Base-by-base conservation (phyloP, 306 rosid genomes). In the Clitoria ternatea region DNA sequence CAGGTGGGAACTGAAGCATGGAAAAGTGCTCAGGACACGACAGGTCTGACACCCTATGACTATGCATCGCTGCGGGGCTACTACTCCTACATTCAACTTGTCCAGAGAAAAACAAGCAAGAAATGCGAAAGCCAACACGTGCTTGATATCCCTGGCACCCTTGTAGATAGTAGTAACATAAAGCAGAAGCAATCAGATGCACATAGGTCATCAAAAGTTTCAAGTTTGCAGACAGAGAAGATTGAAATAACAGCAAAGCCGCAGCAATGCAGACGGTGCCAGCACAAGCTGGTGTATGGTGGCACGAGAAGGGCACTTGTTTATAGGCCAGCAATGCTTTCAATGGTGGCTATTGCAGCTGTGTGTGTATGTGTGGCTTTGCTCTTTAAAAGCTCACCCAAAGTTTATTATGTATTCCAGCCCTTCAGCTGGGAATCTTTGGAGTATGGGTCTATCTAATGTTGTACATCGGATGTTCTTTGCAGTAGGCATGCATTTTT, bases 281-380 rank as follows among this genome's bases (percentile, higher is more conserved):
- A 75, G 29, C 85, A 18, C 73, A 89, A 82, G 67, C 65, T 74
- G 74, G 81, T 60, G 1, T 82, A 81, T 11, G 70, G 89, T 26
- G 73, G 69, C 27, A 15, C 26, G 19, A 81, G 86, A 22, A 81
- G 79, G 5, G 85, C 97, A n/a, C 72, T 85, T 66, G 83, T 88
- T 50, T 90, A 90, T 81, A 76, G 91, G 77, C 98, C 98, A 0
- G 97, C 92, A 37, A 84, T 93, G 94, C 89, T 93, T 12, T 93
- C 98, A 1, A 87, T 93, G 97, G 91, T 93, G 27, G 89, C 92
- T 66, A 87, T 93, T 66, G 98, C 98, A 17, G 96, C 97, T 9
- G 94, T 93, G 3, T 93, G 98, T 75, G 98, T 93, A 11, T 93
- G 98, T 22, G 98, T 87, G 53, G 98, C 98, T n/a, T 84, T 93